Evolutionary conservation across 2,329 filamentous ascomycete genomes (phyloP), one percentile per base, ranked within the genome.

Genomic region (Aspergillus sp.): DNA sequence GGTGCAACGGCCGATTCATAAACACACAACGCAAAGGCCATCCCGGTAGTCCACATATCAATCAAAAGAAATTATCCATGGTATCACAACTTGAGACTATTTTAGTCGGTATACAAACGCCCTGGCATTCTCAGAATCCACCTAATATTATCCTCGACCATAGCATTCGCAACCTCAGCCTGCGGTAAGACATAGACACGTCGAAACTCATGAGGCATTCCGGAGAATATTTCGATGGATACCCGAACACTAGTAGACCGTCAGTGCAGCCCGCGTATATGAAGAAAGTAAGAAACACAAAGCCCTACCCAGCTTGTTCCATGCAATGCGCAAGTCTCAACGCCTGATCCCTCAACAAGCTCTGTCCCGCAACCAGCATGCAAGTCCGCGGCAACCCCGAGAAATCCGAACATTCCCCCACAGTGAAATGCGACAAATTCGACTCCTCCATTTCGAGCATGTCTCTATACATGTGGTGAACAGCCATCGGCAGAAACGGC

Each of bases 181-280:
- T 36, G 5, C 2, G 70, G 61, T n/a, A 76, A 65, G 5, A 69
- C 63, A 23, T 67, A 69, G 57, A 66, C 69, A 5, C 70, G 61
- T 47, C 79, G 70, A 65, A 84, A 84, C 0, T 79, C 80, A 71
- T 86, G 84, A 0, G 84, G 84, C 0, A 86, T 70, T 0, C 84
- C 84, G 25, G 74, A 78, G 67, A 85, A 85, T 0, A 86, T 63
- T 58, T 78, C 72, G 0, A 81, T 70, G 57, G 82, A 72, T 0
- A 82, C 84, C 0, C 83, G 78, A 0, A 86, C 81, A 0, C 80
- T 82, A 55, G 13, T 28, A 19, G 4, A 10, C 5, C 2, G 17
- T 61, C 43, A 61, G 59, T 41, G 41, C 12, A 25, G 3, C 10
- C 8, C 7, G 2, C 6, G 10, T n/a, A 30, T 3, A 12, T 30